Evolutionary conservation across 2,329 filamentous ascomycete genomes (phyloP), one percentile per base, ranked within the genome.

Genomic region (Clarireedia paspali): DNA sequence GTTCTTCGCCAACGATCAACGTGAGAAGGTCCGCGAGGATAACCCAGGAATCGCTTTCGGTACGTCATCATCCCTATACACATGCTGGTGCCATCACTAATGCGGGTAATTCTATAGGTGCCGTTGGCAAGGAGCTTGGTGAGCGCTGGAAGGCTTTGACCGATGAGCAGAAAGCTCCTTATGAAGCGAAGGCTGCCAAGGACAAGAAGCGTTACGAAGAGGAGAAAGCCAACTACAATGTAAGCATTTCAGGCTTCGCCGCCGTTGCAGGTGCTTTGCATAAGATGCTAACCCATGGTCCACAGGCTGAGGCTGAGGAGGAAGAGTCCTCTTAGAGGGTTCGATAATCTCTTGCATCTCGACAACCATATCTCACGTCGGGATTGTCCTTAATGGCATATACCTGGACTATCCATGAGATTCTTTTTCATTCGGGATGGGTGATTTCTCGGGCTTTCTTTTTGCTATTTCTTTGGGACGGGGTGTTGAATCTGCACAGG

Each of bases 1-100:
- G 94, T 97, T 97, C 87, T 99, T 97, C 74, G 94, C 94, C 84
- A 97, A 97, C 72, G 94, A 97, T 77, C 90, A 96, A 78, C 91
- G 94, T 68, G 92, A 97, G 72, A 95, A 94, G 74, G 94, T 99
- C 67, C 90, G 94, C 68, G 91, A 96, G 73, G 92, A 97, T 76
- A 97, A 97, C 82, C 92, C 92, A 40, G 92, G 91, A 68, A 96
- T 97, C 77, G 87, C 88, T 67, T 99, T 99, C 76, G 94, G 90
- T 87, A 81, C 66, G 81, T 72, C 36, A n/a, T n/a, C n/a, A 3
- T 23, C n/a, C 1, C 2, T 1, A n/a, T 36, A 9, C 6, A 15
- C 30, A 10, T 46, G 5, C 15, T 45, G 14, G 9, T 38, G 3
- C 23, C 40, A 46, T 47, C 50, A 42, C 62, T 66, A 17, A 67